These are phyloP conservation scores for Berberis thunbergii DNA, from an alignment of 164 flowering plant species.

Conservation along the genomic window DNA sequence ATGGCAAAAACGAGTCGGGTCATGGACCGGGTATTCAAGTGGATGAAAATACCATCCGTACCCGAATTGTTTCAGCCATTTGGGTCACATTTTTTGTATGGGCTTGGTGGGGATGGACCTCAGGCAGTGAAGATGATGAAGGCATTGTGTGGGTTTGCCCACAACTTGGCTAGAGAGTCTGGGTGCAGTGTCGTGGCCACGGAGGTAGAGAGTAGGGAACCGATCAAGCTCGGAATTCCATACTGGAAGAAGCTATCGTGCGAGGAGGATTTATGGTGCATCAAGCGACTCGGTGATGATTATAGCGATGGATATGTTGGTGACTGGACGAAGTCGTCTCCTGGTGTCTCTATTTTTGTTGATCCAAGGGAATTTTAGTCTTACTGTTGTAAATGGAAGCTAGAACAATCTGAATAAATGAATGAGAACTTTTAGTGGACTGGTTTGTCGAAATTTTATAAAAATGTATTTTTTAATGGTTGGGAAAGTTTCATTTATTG, in stretches of 20 bases:
- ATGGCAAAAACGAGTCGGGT: conserved; percentile 52
- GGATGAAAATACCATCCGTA: conserved; percentile 66
- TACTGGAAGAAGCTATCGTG: conserved; percentile 83
- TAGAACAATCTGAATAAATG: too few species aligned
- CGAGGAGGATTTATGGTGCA: conserved; percentile 89
- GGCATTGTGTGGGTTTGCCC: conserved; percentile 68
- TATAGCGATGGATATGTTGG: conserved; percentile 74
- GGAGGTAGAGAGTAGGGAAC: conserved; percentile 69
- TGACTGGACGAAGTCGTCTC: too few species aligned
- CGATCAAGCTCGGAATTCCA: conserved; percentile 62
- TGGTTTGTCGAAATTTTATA: too few species aligned
- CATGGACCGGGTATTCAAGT: conserved; percentile 62
- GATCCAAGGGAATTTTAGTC: too few species aligned
- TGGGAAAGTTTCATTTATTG: too few species aligned
- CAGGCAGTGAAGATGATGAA: conserved; percentile 26
- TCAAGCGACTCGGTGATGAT: conserved; percentile 73
- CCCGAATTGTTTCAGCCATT: conserved; percentile 81
- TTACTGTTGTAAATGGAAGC: too few species aligned
- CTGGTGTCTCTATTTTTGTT: too few species aligned
- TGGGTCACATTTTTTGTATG: conserved; percentile 78
- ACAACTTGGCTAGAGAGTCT: conserved; percentile 57
- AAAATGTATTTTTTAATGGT: too few species aligned
- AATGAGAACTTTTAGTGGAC: too few species aligned
- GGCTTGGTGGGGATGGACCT: conserved; percentile 83
- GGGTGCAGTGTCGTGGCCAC: conserved; percentile 81